Evolutionary conservation across 345 rosid genomes (phyloP).

Genomic region (Corchorus olitorius): DNA sequence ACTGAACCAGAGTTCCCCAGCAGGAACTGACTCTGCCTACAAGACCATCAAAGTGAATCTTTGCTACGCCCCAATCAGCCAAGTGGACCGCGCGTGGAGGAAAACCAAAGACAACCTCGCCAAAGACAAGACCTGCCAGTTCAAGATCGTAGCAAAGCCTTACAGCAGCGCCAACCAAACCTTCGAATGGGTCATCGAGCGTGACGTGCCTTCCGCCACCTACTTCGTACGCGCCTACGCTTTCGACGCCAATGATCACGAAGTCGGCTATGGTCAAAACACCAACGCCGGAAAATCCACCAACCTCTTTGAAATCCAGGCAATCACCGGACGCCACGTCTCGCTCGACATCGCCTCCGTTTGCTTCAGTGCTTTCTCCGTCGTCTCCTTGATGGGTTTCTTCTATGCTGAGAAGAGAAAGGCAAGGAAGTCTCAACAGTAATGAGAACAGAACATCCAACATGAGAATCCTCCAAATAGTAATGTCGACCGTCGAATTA

Average conservation of each 20-base stretch:
- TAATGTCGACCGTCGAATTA: neutral
- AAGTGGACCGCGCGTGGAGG: constrained; percentile 75
- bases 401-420: constrained; percentile 55
- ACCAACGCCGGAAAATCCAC: constrained; percentile 39
- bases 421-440: constrained; percentile 32
- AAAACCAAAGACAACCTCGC: constrained; percentile 48
- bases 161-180: constrained; percentile 37
- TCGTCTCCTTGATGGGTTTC: constrained; percentile 53
- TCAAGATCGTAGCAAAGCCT: constrained; percentile 42
- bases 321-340: constrained; percentile 56
- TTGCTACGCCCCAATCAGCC: constrained; percentile 79
- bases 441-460: neutral
- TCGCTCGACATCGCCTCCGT: constrained; percentile 54
- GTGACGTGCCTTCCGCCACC: constrained; percentile 58
- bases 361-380: constrained; percentile 72
- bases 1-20: constrained; percentile 41
- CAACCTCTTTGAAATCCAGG: constrained; percentile 45
- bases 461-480: neutral
- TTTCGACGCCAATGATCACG: constrained; percentile 22
- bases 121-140: constrained; percentile 71
- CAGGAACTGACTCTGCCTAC: constrained; percentile 44
- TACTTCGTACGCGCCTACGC: constrained; percentile 80
- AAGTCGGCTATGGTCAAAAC: constrained; percentile 65
- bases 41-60: constrained; percentile 52
- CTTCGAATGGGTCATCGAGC: constrained; percentile 47